A percentile compares a stretch with the other conserved stretches of the same genome.
Evolutionary conservation across 257 asterid genomes (phyloP).

Genomic region (Capsicum pubescens): DNA sequence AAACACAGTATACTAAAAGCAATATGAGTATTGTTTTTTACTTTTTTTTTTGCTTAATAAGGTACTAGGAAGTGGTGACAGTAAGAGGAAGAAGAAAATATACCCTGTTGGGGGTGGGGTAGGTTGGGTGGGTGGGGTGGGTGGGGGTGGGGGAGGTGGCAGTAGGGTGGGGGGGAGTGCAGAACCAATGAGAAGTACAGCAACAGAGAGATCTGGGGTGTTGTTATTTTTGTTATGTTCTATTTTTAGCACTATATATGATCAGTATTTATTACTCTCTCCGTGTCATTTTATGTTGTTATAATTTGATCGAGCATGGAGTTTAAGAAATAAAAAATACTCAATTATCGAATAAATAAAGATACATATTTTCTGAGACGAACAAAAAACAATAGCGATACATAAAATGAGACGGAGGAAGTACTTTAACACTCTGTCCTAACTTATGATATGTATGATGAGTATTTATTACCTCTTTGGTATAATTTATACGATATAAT

Average conservation of each 20-base stretch:
- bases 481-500: too few relatives aligned
- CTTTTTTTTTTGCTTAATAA: background rate
- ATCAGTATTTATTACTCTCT: background rate
- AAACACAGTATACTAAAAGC: background rate
- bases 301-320: too few relatives aligned
- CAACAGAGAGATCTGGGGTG: constrained; percentile 26
- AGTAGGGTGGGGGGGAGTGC: background rate
- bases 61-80: background rate
- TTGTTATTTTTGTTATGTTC: constrained; percentile 17
- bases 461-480: too few relatives aligned
- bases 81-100: background rate
- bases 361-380: too few relatives aligned
- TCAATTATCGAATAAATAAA: too few relatives aligned
- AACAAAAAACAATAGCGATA: too few relatives aligned
- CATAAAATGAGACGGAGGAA: too few relatives aligned
- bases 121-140: background rate
- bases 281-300: too few relatives aligned
- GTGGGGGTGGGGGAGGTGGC: background rate
- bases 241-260: constrained; percentile 20
- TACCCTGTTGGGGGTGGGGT: background rate
- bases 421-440: too few relatives aligned
- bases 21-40: background rate
- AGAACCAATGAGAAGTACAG: constrained; percentile 26
- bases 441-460: too few relatives aligned
- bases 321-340: too few relatives aligned